Percentiles rank a stretch among this genome's conserved stretches.
Conservation (phyloP, 495 filamentous ascomycete genomes). For the Tricharina praecox region DNA sequence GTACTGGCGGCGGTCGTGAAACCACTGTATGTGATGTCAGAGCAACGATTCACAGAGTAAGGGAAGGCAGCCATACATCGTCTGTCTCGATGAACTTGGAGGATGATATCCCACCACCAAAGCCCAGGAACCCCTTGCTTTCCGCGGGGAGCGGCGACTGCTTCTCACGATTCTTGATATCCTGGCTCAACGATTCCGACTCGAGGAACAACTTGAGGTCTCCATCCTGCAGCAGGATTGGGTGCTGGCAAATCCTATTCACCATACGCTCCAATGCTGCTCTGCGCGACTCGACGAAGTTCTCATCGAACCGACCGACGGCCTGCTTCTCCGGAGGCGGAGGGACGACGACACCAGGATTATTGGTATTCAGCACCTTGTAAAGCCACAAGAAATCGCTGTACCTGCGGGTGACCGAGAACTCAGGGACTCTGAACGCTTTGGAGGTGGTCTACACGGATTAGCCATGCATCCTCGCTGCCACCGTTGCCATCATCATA, state of each 20-base stretch:
- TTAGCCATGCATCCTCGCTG: neutral
- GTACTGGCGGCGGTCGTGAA: constrained; percentile 88
- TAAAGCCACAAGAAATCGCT: constrained; percentile 97
- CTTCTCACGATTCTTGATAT: constrained; percentile 95
- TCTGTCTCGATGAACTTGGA: constrained; percentile 92
- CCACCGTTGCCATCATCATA: neutral
- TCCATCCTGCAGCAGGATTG: constrained; percentile 77
- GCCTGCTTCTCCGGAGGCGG: constrained; percentile 97
- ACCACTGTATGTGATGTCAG: constrained; percentile 45
- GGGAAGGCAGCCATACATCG: constrained; percentile 43
- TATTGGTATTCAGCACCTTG: constrained; percentile 78
- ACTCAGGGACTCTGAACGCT: constrained; percentile 78
- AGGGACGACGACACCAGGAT: constrained; percentile 85
- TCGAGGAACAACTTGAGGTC: constrained; percentile 94
- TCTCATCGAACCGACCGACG: constrained; percentile 85
- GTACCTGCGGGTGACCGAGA: constrained; percentile 80
- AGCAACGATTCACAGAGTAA: neutral
- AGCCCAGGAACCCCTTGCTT: constrained; percentile 82
- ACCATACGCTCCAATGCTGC: constrained; percentile 90
- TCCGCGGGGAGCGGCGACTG: constrained; percentile 65
- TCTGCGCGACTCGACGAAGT: constrained; percentile 84
- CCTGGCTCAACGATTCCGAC: constrained; percentile 84
- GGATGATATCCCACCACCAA: constrained; percentile 34
- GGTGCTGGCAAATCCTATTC: constrained; percentile 82
- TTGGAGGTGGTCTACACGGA: constrained; percentile 67